phyloP scores from a whole-genome alignment of 495 filamentous ascomycete genomes.

The Xylaria castorea region DNA sequence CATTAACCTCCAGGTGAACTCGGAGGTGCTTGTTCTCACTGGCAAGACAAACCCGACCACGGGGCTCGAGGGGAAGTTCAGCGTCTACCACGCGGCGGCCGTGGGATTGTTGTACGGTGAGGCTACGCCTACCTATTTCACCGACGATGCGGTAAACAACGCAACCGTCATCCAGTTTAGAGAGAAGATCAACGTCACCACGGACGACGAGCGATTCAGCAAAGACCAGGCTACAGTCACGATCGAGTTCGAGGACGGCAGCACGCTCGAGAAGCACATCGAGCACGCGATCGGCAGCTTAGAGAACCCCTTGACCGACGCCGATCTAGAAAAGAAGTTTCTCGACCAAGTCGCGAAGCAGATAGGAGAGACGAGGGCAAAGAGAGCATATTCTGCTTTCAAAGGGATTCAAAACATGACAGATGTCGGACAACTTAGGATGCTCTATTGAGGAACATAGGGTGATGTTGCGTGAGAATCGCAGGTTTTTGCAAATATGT shows the following conservation, averaged over 20 bases:
- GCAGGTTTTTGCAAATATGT: background rate
- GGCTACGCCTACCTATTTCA: conserved; percentile 57
- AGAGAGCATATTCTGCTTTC: conserved; percentile 48
- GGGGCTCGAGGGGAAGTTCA: conserved; percentile 62
- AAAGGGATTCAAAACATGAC: conserved; percentile 39
- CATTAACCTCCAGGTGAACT: conserved; percentile 53
- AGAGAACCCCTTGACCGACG: conserved; percentile 54
- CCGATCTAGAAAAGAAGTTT: conserved; percentile 55
- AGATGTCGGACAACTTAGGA: conserved; percentile 35
- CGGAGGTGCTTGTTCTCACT: conserved; percentile 60
- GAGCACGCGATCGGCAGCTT: conserved; percentile 60
- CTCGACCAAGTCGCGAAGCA: conserved; percentile 45
- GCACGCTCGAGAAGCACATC: conserved; percentile 50
- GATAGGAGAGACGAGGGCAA: conserved; percentile 33
- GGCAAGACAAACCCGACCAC: conserved; percentile 57
- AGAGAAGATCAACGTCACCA: conserved; percentile 50
- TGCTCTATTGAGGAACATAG: conserved; percentile 27
- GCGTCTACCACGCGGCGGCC: conserved; percentile 59
- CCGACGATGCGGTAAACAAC: conserved; percentile 52
- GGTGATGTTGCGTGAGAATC: background rate
- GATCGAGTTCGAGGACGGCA: conserved; percentile 45
- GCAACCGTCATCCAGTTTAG: conserved; percentile 46
- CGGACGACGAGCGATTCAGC: conserved; percentile 44
- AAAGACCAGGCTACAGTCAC: conserved; percentile 53
- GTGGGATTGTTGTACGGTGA: conserved; percentile 58